A percentile compares a stretch with the other conserved stretches of the same genome.
These are phyloP conservation scores for Monosporozyma solicola DNA, from an alignment of 805 yeast species.

Conservation along the genomic window DNA sequence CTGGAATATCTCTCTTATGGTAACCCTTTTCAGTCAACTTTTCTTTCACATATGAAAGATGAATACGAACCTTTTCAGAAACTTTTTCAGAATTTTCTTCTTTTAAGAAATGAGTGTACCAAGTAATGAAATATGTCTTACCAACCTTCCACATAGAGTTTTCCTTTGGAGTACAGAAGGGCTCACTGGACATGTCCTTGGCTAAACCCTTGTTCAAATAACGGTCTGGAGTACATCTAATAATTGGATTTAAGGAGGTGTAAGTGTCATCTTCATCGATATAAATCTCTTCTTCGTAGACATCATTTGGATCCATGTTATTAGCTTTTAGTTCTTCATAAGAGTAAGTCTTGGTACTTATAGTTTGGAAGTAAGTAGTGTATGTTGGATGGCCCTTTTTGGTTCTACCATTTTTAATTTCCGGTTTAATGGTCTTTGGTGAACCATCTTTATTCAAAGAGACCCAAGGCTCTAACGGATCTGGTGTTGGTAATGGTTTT, in stretches of 20 bases:
- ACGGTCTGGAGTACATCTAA: slow-evolving; percentile 77
- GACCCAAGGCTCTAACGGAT: slow-evolving; percentile 74
- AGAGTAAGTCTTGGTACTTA: slow-evolving; percentile 45
- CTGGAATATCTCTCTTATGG: slow-evolving; percentile 35
- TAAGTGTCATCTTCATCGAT: slow-evolving; percentile 68
- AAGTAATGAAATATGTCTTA: slow-evolving; percentile 63
- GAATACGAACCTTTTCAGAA: slow-evolving; percentile 55
- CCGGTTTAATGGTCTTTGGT: slow-evolving; percentile 73
- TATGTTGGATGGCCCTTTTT: slow-evolving; percentile 62
- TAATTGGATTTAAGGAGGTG: slow-evolving; percentile 62
- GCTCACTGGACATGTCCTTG: slow-evolving; percentile 49
- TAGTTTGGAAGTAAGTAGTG: slow-evolving; percentile 68
- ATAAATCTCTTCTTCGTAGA: slow-evolving; percentile 44
- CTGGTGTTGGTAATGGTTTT: slow-evolving; percentile 40
- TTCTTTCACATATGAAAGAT: slow-evolving; percentile 58
- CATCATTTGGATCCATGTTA: slow-evolving; percentile 55
- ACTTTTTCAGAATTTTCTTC: slow-evolving; percentile 31
- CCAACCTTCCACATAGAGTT: slow-evolving; percentile 48
- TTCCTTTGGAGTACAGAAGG: slow-evolving; percentile 80
- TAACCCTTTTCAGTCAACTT: slow-evolving; percentile 46
- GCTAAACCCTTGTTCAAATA: slow-evolving; percentile 58
- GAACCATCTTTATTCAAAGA: slow-evolving; percentile 65
- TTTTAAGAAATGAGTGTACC: slow-evolving; percentile 63
- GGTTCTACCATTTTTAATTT: slow-evolving; percentile 62
- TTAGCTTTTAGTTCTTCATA: slow-evolving; percentile 65